phyloP scores from a whole-genome alignment of 169 alveolate species.

The Cryptosporidium andersoni region DNA sequence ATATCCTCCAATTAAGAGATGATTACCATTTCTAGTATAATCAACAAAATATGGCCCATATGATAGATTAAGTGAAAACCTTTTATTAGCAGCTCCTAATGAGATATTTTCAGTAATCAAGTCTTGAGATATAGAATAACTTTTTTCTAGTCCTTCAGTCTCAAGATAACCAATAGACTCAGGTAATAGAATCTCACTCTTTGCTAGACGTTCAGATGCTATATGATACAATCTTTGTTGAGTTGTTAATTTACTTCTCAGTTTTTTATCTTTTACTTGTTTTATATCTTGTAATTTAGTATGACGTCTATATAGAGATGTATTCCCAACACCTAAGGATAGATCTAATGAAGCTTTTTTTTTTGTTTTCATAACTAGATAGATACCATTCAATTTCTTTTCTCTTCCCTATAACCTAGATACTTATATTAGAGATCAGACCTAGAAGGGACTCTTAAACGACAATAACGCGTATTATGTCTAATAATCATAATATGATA shows the following conservation, averaged over 20 bases:
- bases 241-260: conserved; percentile 16
- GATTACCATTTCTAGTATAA: conserved; percentile 90
- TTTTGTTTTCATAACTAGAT: too few species aligned
- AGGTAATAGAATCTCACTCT: conserved; percentile 55
- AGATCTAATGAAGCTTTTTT: background rate
- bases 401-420: too few species aligned
- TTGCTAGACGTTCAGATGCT: conserved; percentile 55
- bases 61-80: conserved; percentile 80
- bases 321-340: conserved; percentile 10
- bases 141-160: conserved; percentile 77
- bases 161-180: conserved; percentile 68
- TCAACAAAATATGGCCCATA: conserved; percentile 90
- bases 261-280: conserved; percentile 43
- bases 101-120: conserved; percentile 69
- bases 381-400: too few species aligned
- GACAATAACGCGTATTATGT: too few species aligned
- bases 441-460: too few species aligned
- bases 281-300: conserved; percentile 12
- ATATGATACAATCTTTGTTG: conserved; percentile 53
- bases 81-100: conserved; percentile 72
- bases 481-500: too few species aligned
- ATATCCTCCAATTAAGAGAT: conserved; percentile 89
- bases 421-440: too few species aligned
- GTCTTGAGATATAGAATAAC: conserved; percentile 72
- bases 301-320: conserved; percentile 49